Base-by-base conservation (phyloP, 2,329 filamentous ascomycete species). In the Byssoonygena ceratinophila region DNA sequence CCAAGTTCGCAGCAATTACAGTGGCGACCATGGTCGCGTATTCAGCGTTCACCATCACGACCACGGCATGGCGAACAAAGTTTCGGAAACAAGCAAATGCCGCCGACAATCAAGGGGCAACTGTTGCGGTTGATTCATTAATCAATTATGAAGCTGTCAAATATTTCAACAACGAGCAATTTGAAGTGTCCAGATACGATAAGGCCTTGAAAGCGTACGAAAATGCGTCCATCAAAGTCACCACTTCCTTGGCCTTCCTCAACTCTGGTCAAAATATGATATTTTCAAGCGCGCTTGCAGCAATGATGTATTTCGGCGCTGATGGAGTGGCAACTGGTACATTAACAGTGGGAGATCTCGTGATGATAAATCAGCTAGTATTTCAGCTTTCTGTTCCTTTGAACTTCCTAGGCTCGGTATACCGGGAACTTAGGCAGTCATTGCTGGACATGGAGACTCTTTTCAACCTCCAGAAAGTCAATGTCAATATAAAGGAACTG, bases 141-240 rank as follows among this genome's bases (percentile, higher is more conserved):
- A 95, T 98, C 75, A 98, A 98, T 72, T 98, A 96, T 64, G 92
- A 98, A 70, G 91, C 94, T 12, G 92, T 98, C 65, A 98, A 98
- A 71, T 95, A 97, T 73, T 98, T 97, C 74, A 98, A 98, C 74
- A 98, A 98, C 64, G 94, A 98, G 65, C 87, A 85, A 59, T 97
- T 89, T 59, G 92, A 98, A 71, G 87, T 95, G 40, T 78, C 80
- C 29, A 81, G 92, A 39, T 98, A 98, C 67, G 90, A 97, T 68
- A 81, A 83, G 61, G 89, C 92, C 0, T 74, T 98, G 22, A 78
- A 83, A 58, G 79, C 84, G 54, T 98, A 98, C 67, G 87, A 98
- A 67, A 85, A 85, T 66, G 90, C 89, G 54, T 95, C 89, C 14
- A 97, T 98, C 74, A 97, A 97, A 66, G 87, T 98, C 31, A 88